These are phyloP conservation scores for Phytopythium litorale DNA, from an alignment of 352 stramenopile genomes.

Conservation along the genomic window DNA sequence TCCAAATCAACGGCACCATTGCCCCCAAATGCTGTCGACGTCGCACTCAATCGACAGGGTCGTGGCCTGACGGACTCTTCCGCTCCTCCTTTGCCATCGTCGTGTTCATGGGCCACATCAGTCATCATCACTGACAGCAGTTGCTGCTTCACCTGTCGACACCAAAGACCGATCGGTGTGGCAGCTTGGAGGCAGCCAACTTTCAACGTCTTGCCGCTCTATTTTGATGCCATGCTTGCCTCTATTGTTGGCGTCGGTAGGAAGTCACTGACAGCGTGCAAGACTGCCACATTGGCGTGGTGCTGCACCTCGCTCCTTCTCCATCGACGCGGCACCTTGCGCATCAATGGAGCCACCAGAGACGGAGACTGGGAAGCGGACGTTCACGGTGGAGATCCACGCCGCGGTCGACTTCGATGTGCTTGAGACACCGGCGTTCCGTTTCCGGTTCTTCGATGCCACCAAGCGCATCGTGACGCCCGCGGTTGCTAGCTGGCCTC, in stretches of 20 bases:
- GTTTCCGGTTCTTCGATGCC: constrained; percentile 68
- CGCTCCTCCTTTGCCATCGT: not conserved
- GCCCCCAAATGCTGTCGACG: not conserved
- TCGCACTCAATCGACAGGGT: not conserved
- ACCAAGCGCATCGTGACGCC: constrained; percentile 47
- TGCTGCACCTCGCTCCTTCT: not conserved
- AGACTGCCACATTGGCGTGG: not conserved
- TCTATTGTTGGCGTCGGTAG: not conserved
- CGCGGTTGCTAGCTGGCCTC: constrained; percentile 11
- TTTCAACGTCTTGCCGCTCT: not conserved
- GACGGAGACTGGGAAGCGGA: constrained; percentile 34
- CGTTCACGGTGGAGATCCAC: constrained; percentile 62
- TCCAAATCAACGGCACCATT: not conserved
- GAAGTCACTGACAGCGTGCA: not conserved
- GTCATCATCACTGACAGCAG: not conserved
- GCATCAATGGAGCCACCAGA: not conserved
- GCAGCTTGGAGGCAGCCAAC: not conserved
- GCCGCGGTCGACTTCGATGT: constrained; percentile 30
- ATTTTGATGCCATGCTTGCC: not conserved
- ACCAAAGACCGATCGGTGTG: not conserved
- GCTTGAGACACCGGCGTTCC: constrained; percentile 52
- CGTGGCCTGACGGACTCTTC: not conserved
- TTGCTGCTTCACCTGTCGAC: not conserved
- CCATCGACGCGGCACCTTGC: not conserved
- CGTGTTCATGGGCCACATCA: not conserved